phyloP scores from a whole-genome alignment of 2,329 filamentous ascomycete genomes.

The Ascosphaera aggregata region DNA sequence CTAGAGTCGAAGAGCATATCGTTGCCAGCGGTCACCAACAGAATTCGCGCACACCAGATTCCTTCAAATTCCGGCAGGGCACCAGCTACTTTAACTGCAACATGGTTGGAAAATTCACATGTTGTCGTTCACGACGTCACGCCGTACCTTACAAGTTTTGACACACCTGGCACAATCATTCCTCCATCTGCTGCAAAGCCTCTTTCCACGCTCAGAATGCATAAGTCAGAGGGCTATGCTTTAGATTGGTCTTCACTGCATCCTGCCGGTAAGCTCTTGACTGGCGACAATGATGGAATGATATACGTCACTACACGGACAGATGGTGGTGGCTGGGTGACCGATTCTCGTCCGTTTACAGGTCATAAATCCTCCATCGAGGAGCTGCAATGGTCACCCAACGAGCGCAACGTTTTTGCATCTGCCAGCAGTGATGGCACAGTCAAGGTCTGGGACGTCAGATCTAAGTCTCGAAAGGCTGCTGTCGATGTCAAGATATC shows the following conservation, averaged over 20 bases:
- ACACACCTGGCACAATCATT: conserved; percentile 62
- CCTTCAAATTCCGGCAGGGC: conserved; percentile 37
- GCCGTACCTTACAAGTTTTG: conserved; percentile 69
- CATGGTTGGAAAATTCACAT: conserved; percentile 76
- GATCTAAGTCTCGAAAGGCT: conserved; percentile 72
- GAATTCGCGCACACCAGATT: conserved; percentile 68
- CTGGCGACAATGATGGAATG: conserved; percentile 71
- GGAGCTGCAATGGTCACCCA: conserved; percentile 91
- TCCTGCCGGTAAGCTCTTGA: conserved; percentile 63
- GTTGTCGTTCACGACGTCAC: conserved; percentile 90
- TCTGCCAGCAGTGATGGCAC: conserved; percentile 88
- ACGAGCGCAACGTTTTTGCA: conserved; percentile 79
- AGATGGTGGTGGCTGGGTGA: conserved; percentile 73
- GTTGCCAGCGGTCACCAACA: conserved; percentile 70
- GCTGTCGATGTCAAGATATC: conserved; percentile 72
- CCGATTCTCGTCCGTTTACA: conserved; percentile 59
- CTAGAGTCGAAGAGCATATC: conserved; percentile 83
- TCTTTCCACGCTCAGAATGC: conserved; percentile 63
- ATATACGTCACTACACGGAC: conserved; percentile 77
- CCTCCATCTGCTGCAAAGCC: conserved; percentile 73
- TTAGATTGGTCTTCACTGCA: conserved; percentile 85
- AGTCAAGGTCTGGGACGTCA: conserved; percentile 85
- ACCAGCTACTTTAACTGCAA: conserved; percentile 65
- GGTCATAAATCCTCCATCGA: conserved; percentile 75
- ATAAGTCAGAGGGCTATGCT: conserved; percentile 86